These are phyloP conservation scores for Angomonas ambiguus DNA, from an alignment of 208 protist species.

Conservation along the genomic window DNA sequence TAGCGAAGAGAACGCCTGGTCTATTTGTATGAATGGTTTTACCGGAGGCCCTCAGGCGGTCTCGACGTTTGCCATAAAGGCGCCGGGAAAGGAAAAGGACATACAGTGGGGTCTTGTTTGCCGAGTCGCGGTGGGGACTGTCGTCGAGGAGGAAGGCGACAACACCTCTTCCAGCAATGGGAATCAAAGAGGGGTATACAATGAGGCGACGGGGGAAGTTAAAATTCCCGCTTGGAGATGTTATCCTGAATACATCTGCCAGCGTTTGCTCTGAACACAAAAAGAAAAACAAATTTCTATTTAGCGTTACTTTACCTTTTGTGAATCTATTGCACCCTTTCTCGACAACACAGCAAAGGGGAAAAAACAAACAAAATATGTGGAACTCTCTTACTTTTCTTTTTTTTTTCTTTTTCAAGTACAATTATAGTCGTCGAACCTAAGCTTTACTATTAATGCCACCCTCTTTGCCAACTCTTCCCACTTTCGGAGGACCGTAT, in stretches of 20 bases:
- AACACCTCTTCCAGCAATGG: slow-evolving; percentile 19
- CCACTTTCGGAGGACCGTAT: background rate
- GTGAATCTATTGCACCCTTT: background rate
- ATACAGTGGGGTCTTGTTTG: slow-evolving; percentile 43
- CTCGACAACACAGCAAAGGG: background rate
- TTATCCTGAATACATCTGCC: slow-evolving; percentile 58
- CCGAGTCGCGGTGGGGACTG: slow-evolving; percentile 49
- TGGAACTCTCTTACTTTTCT: background rate
- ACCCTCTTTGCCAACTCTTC: background rate
- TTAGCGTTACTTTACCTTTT: background rate
- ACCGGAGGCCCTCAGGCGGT: background rate
- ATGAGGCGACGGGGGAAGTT: background rate
- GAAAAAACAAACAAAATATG: background rate
- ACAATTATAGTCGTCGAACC: background rate
- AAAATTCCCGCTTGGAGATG: slow-evolving; percentile 29
- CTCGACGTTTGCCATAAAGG: slow-evolving; percentile 7
- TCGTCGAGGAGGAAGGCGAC: slow-evolving; percentile 23
- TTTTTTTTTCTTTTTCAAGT: background rate
- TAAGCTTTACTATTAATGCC: background rate
- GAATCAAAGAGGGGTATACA: slow-evolving; percentile 20
- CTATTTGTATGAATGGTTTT: slow-evolving; percentile 45
- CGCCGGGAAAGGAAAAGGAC: background rate
- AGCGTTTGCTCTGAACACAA: slow-evolving; percentile 5
- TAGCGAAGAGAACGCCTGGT: slow-evolving; percentile 52
- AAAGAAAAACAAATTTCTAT: slow-evolving; percentile 8